Base-by-base conservation (phyloP, 2,329 filamentous ascomycete genomes). In the Cladorrhinum sp. region DNA sequence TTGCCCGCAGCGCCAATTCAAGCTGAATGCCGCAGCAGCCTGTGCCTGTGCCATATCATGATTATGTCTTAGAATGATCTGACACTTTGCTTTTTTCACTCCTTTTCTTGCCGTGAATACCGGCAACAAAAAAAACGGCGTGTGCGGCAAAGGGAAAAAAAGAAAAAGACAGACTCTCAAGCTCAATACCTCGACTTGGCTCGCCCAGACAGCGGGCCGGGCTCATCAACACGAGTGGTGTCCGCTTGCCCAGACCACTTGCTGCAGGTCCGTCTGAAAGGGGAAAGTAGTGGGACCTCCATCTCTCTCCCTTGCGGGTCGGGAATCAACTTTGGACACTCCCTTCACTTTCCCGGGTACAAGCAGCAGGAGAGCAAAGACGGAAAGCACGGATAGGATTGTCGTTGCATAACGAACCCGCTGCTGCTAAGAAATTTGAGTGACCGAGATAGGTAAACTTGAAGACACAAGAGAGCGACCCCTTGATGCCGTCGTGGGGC, bases 261-360 rank as follows among this genome's bases (percentile, higher is more conserved):
- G 54, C 54, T 57, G 54, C 39, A 57, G 39, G 54, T 23, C 33
- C 54, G 39, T 57, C 54, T 49, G 36, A 28, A 57, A 21, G 46
- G 2, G 39, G 54, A 57, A 57, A 57, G 46, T 28, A 36, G 54
- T 57, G 54, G 54, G 24, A 12, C 53, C 28, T n/a, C 20, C 3
- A 33, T 24, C 8, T 30, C 33, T 46, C n/a, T 20, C 42, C n/a
- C 36, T 20, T 46, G 42, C 42, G 10, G 42, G 33, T 3, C 33
- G 33, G 7, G 14, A 10, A 16, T 36, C 28, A 55, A 55, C 26
- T 28, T 52, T 30, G 49, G n/a, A 49, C 20, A 24, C 10, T 24
- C n/a, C 23, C 24, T 55, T 33, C 51, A 26, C 51, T 33, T 54
- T 20, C 18, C 28, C 28, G 26, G 26, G 23, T 28, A 20, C 18